These are phyloP conservation scores for Chlamydomonas reinhardtii DNA, from an alignment of 163 green algal species.

Conservation along the genomic window DNA sequence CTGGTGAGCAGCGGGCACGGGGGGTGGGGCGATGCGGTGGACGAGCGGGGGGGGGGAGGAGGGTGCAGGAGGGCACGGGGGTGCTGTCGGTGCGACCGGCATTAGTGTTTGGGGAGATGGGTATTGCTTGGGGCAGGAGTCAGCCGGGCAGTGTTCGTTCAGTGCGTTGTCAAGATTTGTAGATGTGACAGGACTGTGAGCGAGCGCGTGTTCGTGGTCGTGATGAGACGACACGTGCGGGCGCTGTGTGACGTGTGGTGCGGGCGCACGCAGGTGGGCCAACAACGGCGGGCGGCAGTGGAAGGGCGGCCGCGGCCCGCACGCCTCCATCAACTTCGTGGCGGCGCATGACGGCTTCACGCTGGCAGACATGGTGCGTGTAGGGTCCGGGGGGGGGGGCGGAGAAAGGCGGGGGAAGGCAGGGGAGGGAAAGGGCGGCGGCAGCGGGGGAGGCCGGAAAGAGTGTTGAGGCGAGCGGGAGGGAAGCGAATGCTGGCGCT, in stretches of 20 bases:
- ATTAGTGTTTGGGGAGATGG: no score
- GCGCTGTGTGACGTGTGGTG: no score
- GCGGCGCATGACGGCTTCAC: conserved; percentile 99
- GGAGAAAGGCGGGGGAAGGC: no score
- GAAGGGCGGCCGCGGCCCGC: conserved; percentile 81
- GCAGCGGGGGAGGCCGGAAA: no score
- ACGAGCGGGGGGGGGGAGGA: neutral
- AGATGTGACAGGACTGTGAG: no score
- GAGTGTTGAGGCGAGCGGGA: no score
- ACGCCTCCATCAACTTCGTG: conserved; percentile 97
- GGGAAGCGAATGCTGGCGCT: no score
- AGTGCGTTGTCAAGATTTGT: no score
- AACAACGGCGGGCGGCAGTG: conserved; percentile 84
- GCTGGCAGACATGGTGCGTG: conserved; percentile 94
- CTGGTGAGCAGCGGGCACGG: conserved; percentile 67
- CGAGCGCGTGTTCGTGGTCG: no score
- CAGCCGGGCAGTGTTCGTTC: neutral
- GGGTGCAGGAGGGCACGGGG: neutral
- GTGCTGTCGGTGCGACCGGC: neutral
- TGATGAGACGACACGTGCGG: no score
- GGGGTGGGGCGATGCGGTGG: no score
- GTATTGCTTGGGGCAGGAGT: no score
- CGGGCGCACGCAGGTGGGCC: conserved; percentile 75
- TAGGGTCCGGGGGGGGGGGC: neutral
- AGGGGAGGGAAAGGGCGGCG: conserved; percentile 9